phyloP scores from a whole-genome alignment of 2,329 filamentous ascomycete species.

The Rhinocladiella similis region DNA sequence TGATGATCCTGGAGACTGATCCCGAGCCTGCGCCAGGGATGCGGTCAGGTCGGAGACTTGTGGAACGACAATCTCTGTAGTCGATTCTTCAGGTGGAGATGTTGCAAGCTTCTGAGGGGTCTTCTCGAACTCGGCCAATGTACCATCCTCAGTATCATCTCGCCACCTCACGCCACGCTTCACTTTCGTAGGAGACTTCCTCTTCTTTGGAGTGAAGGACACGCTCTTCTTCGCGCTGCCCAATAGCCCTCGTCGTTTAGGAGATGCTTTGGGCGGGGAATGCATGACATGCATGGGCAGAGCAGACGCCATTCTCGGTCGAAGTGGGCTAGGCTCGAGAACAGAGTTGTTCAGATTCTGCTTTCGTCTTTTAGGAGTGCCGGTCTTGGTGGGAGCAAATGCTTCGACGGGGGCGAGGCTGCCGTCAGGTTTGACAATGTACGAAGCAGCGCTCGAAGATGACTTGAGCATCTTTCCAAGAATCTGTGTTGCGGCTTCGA shows the following conservation, averaged over 20 bases:
- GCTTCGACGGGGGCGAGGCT: slow-evolving; percentile 55
- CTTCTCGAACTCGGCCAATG: slow-evolving; percentile 85
- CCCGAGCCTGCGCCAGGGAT: slow-evolving; percentile 34
- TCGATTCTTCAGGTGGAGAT: slow-evolving; percentile 46
- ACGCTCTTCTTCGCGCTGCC: slow-evolving; percentile 63
- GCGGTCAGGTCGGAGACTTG: slow-evolving; percentile 55
- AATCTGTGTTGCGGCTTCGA: slow-evolving; percentile 74
- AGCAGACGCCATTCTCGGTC: slow-evolving; percentile 44
- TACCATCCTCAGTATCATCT: slow-evolving; percentile 83
- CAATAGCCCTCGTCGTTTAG: slow-evolving; percentile 72
- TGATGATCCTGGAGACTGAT: slow-evolving; percentile 51
- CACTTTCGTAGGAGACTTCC: slow-evolving; percentile 61
- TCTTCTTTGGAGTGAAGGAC: slow-evolving; percentile 78
- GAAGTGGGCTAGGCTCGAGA: slow-evolving; percentile 48
- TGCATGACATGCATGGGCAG: slow-evolving; percentile 34
- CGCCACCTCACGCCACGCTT: slow-evolving; percentile 88
- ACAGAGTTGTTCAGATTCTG: slow-evolving; percentile 34
- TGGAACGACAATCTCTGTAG: slow-evolving; percentile 52
- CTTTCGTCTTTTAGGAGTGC: slow-evolving; percentile 74
- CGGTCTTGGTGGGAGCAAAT: slow-evolving; percentile 68
- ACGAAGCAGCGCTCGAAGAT: slow-evolving; percentile 72
- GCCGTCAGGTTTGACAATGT: slow-evolving; percentile 89
- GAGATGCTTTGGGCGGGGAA: slow-evolving; percentile 74
- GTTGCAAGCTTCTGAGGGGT: slow-evolving; percentile 69
- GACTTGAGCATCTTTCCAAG: slow-evolving; percentile 76